These are phyloP conservation scores for Sporothrix schenckii DNA, from an alignment of 2,329 filamentous ascomycete genomes.

Conservation along the genomic window DNA sequence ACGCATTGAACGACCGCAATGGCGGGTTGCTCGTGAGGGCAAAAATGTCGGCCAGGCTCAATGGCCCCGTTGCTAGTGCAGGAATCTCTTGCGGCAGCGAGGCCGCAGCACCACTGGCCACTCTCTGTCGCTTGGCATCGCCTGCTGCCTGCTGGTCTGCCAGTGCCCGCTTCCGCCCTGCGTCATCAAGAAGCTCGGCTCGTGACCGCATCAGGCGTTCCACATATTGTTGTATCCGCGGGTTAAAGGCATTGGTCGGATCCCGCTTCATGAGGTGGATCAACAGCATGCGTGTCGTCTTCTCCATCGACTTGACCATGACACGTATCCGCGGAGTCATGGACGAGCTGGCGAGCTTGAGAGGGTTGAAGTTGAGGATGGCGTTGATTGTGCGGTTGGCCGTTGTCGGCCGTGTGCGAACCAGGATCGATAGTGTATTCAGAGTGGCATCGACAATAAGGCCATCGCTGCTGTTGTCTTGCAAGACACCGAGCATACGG, in stretches of 20 bases:
- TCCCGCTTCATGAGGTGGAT: conserved; percentile 82
- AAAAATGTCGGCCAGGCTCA: conserved; percentile 81
- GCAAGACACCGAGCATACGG: conserved; percentile 79
- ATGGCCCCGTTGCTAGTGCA: conserved; percentile 72
- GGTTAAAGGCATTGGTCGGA: conserved; percentile 72
- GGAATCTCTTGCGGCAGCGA: conserved; percentile 57
- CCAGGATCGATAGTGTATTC: conserved; percentile 81
- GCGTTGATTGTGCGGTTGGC: conserved; percentile 83
- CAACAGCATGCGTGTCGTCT: conserved; percentile 82
- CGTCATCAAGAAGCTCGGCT: conserved; percentile 77
- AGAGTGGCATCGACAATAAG: conserved; percentile 26
- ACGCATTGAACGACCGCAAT: conserved; percentile 79
- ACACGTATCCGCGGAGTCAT: conserved; percentile 80
- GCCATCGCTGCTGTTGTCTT: conserved; percentile 79
- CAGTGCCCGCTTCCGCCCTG: conserved; percentile 73
- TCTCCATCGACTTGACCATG: conserved; percentile 89
- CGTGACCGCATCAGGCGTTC: conserved; percentile 79
- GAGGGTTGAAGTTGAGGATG: conserved; percentile 87
- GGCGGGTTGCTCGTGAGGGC: conserved; percentile 77
- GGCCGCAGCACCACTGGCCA: conserved; percentile 53
- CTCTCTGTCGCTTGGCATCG: conserved; percentile 81
- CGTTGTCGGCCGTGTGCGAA: conserved; percentile 78
- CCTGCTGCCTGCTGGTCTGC: conserved; percentile 69
- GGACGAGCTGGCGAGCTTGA: conserved; percentile 72
- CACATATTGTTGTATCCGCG: conserved; percentile 83